Conservation (phyloP, 2,329 filamentous ascomycete genomes). For the Aureobasidium sp. region DNA sequence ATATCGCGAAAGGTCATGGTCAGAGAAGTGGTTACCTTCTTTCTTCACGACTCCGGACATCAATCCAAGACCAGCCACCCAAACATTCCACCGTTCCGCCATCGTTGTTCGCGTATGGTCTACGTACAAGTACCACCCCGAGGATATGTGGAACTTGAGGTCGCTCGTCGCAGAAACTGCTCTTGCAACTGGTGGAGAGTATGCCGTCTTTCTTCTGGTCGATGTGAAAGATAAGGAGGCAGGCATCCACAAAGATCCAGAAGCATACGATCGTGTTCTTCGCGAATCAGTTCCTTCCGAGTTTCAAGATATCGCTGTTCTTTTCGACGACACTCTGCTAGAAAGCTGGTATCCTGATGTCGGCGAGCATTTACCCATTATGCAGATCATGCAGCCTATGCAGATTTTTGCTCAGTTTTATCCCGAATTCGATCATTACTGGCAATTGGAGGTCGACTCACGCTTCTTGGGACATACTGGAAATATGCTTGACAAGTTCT, state of each 20-base stretch:
- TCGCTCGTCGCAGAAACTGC: constrained; percentile 35
- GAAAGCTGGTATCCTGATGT: constrained; percentile 37
- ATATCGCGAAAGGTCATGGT: constrained; percentile 12
- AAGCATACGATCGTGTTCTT: constrained; percentile 51
- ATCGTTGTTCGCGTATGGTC: constrained; percentile 35
- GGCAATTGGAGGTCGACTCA: constrained; percentile 80
- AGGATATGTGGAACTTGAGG: constrained; percentile 34
- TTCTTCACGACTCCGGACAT: constrained; percentile 4
- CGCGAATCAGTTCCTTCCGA: constrained; percentile 56
- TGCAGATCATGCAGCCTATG: constrained; percentile 57
- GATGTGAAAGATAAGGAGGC: constrained; percentile 43
- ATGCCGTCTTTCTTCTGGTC: constrained; percentile 35
- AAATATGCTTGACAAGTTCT: constrained; percentile 59
- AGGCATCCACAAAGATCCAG: constrained; percentile 48
- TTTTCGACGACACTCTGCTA: constrained; percentile 58
- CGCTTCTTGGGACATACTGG: constrained; percentile 71
- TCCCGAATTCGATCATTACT: constrained; percentile 65
- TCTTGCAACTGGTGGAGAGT: constrained; percentile 34
- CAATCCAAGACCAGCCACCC: not conserved
- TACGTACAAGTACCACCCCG: constrained; percentile 33
- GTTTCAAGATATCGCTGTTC: constrained; percentile 60
- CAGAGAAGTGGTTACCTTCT: not conserved
- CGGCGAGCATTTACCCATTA: constrained; percentile 34
- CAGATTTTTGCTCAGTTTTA: constrained; percentile 67
- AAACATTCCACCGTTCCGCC: constrained; percentile 19